phyloP scores from a whole-genome alignment of 73 alveolate species.

The Symbiodinium natans region DNA sequence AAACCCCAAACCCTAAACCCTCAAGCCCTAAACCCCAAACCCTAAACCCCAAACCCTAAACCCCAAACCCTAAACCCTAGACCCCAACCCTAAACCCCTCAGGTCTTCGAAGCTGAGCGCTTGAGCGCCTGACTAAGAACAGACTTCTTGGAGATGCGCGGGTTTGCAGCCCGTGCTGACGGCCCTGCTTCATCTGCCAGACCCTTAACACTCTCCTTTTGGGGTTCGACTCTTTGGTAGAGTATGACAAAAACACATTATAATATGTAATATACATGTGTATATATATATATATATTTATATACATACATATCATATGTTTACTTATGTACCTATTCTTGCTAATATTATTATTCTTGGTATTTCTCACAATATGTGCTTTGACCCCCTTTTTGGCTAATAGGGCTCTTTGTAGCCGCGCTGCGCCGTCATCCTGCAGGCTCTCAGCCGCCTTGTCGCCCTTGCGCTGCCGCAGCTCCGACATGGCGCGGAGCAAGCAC shows the following conservation, averaged over 20 bases:
- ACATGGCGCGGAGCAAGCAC: constrained; percentile 9
- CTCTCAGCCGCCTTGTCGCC: constrained; percentile 27
- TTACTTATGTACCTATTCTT: not conserved
- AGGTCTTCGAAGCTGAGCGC: no score
- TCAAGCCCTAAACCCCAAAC: not conserved
- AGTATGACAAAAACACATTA: not conserved
- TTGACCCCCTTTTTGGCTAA: no score
- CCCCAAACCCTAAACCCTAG: no score
- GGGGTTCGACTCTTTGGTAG: no score
- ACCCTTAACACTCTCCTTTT: no score
- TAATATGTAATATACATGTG: not conserved
- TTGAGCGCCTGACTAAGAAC: no score
- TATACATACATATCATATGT: not conserved
- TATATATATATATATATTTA: not conserved
- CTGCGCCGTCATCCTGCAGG: no score
- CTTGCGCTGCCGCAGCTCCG: constrained; percentile 87
- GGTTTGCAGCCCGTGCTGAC: no score
- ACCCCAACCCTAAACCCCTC: no score
- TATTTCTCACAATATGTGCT: not conserved
- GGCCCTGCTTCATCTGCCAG: no score
- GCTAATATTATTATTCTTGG: not conserved
- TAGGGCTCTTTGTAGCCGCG: not conserved
- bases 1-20: not conserved
- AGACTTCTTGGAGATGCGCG: no score
- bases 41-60: no score